Evolutionary conservation across 2,329 filamentous ascomycete species (phyloP).

Genomic region (Epichloe baconii): DNA sequence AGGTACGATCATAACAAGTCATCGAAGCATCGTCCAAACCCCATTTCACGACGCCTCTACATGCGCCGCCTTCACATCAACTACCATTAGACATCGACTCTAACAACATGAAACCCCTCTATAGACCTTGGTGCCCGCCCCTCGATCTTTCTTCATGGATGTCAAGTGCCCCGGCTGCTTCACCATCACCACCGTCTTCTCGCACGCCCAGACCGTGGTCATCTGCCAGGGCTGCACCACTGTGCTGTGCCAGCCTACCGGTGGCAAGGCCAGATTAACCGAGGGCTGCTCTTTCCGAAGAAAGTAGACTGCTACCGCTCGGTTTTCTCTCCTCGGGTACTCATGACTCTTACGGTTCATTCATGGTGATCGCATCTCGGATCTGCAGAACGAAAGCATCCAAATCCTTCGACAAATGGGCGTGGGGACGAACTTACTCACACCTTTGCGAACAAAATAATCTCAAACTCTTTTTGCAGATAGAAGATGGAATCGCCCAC

Average conservation of each 20-base stretch:
- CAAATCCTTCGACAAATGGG: conserved; percentile 31
- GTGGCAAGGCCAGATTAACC: conserved; percentile 96
- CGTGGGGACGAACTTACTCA: conserved; percentile 31
- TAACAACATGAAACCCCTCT: neutral
- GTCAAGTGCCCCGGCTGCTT: conserved; percentile 99
- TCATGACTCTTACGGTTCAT: conserved; percentile 37
- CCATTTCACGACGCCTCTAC: conserved; percentile 6
- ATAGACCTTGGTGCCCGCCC: conserved; percentile 84
- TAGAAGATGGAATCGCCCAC: conserved; percentile 56
- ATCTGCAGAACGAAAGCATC: conserved; percentile 46
- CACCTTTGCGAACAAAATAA: conserved; percentile 1
- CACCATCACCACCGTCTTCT: conserved; percentile 99
- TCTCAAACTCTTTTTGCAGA: conserved; percentile 36
- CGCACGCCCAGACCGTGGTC: conserved; percentile 99
- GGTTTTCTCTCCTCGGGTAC: conserved; percentile 34
- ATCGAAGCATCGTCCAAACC: conserved; percentile 5
- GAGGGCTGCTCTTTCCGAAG: conserved; percentile 99
- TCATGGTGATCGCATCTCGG: conserved; percentile 40
- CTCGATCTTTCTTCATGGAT: conserved; percentile 99
- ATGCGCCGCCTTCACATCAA: neutral
- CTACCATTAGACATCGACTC: conserved; percentile 2
- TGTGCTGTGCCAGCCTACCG: conserved; percentile 97
- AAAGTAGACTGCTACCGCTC: conserved; percentile 64
- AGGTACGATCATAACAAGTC: conserved; percentile 47
- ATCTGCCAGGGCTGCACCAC: conserved; percentile 99